Conservation (phyloP, 2,329 filamentous ascomycete species). For the Xylaria sp. region DNA sequence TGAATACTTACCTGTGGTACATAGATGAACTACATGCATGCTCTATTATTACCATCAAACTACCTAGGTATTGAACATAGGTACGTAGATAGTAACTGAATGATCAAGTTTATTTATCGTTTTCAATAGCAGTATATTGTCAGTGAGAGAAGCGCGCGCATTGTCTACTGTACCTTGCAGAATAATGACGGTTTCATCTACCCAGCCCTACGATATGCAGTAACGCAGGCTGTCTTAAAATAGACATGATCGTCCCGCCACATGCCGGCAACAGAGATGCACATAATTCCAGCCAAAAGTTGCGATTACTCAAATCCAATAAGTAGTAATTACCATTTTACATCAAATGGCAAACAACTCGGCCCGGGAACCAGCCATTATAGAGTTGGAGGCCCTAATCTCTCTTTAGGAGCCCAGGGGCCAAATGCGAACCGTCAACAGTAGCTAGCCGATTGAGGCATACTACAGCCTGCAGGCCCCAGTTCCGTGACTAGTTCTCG, state of each 20-base stretch:
- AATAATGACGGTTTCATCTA: background rate
- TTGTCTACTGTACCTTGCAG: constrained; percentile 5
- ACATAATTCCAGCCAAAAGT: background rate
- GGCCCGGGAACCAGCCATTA: background rate
- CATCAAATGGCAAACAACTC: background rate
- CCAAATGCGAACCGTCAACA: background rate
- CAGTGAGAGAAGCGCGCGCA: background rate
- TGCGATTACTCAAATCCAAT: background rate
- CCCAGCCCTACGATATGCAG: constrained; percentile 5
- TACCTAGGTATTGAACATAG: no score
- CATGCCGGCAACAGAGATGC: background rate
- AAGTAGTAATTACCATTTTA: background rate
- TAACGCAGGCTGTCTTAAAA: constrained; percentile 15
- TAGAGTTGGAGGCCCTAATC: background rate
- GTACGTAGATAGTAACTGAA: background rate
- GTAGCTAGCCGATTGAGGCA: background rate
- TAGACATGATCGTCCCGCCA: constrained; percentile 15
- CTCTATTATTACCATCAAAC: no score
- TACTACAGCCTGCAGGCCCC: background rate
- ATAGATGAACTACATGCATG: background rate
- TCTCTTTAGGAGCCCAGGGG: background rate
- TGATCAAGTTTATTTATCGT: background rate
- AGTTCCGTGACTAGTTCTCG: background rate
- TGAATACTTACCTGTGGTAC: no score
- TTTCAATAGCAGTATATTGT: background rate